phyloP scores from a whole-genome alignment of 2,329 filamentous ascomycete genomes.

The Phoma sp. region DNA sequence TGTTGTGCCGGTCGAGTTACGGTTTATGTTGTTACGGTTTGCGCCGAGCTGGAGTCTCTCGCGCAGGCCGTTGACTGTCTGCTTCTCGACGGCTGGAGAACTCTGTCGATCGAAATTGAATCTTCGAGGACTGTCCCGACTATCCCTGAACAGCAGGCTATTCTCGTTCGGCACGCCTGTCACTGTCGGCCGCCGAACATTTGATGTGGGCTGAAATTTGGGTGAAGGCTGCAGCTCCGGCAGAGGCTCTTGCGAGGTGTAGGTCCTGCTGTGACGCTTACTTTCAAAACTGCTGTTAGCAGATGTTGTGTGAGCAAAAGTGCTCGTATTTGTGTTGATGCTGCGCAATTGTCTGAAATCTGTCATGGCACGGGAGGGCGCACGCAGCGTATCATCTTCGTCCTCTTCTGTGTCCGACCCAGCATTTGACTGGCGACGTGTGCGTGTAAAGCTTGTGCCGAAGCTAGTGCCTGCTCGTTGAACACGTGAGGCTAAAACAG shows the following conservation, averaged over 20 bases:
- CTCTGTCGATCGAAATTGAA: constrained; percentile 38
- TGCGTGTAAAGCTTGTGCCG: constrained; percentile 45
- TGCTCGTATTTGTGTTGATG: constrained; percentile 28
- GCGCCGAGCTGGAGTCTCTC: constrained; percentile 34
- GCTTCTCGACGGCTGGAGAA: constrained; percentile 42
- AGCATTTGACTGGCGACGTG: constrained; percentile 38
- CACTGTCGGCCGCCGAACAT: constrained; percentile 41
- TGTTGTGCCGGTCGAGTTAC: constrained; percentile 38
- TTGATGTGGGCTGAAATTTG: constrained; percentile 33
- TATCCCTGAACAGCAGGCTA: constrained; percentile 29
- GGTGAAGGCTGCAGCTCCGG: constrained; percentile 44
- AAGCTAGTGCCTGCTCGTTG: constrained; percentile 45
- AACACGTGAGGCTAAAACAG: constrained; percentile 36
- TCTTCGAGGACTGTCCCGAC: constrained; percentile 29
- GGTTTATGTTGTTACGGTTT: constrained; percentile 33
- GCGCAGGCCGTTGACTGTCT: constrained; percentile 27
- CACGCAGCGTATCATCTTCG: constrained; percentile 51
- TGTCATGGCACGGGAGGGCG: constrained; percentile 57
- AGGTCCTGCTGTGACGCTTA: constrained; percentile 39
- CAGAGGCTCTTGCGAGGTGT: constrained; percentile 46
- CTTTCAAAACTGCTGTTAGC: constrained; percentile 20
- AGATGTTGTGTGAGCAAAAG: constrained; percentile 27
- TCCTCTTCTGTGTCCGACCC: constrained; percentile 42
- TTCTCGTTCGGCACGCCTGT: constrained; percentile 32
- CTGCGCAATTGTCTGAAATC: constrained; percentile 48